phyloP scores from a whole-genome alignment of 1,284 basidiomycete species.

The Psilocybe mexicana region DNA sequence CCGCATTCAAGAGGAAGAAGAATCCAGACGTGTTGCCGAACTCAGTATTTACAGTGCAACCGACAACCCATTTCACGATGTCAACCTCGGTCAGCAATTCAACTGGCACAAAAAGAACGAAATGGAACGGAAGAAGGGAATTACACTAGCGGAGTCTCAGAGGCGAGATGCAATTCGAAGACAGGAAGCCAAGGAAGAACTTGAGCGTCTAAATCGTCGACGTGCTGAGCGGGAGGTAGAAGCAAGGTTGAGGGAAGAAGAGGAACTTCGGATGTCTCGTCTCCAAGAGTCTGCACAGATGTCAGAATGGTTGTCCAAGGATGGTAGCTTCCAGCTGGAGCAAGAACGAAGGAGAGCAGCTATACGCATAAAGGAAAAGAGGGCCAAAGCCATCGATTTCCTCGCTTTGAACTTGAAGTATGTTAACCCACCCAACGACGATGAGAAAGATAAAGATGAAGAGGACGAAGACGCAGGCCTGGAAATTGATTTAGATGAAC shows the following conservation, averaged over 20 bases:
- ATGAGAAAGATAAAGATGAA: slow-evolving; percentile 69
- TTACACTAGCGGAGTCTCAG: slow-evolving; percentile 80
- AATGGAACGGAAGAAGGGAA: slow-evolving; percentile 88
- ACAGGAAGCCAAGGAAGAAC: slow-evolving; percentile 92
- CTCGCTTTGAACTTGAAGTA: slow-evolving; percentile 92
- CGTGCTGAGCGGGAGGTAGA: slow-evolving; percentile 93
- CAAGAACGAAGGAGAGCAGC: slow-evolving; percentile 90
- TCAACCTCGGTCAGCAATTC: slow-evolving; percentile 93
- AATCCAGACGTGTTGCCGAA: slow-evolving; percentile 84
- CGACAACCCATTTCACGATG: slow-evolving; percentile 97
- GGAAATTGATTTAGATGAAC: slow-evolving; percentile 98
- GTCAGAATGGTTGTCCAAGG: slow-evolving; percentile 97
- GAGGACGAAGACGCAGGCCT: slow-evolving; percentile 81
- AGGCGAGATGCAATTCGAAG: slow-evolving; percentile 79
- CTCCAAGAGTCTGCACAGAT: slow-evolving; percentile 94
- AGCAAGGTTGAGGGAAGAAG: slow-evolving; percentile 85
- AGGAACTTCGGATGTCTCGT: slow-evolving; percentile 85
- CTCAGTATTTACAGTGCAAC: slow-evolving; percentile 91
- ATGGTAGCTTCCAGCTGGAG: slow-evolving; percentile 96
- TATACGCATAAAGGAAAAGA: slow-evolving; percentile 93
- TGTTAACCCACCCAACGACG: slow-evolving; percentile 66
- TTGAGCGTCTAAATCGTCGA: slow-evolving; percentile 87
- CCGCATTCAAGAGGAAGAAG: slow-evolving; percentile 81
- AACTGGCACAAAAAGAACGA: slow-evolving; percentile 99
- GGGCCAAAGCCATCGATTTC: slow-evolving; percentile 96